Conservation (phyloP, 768 basidiomycete genomes). For the Phylloporus arenicola region DNA sequence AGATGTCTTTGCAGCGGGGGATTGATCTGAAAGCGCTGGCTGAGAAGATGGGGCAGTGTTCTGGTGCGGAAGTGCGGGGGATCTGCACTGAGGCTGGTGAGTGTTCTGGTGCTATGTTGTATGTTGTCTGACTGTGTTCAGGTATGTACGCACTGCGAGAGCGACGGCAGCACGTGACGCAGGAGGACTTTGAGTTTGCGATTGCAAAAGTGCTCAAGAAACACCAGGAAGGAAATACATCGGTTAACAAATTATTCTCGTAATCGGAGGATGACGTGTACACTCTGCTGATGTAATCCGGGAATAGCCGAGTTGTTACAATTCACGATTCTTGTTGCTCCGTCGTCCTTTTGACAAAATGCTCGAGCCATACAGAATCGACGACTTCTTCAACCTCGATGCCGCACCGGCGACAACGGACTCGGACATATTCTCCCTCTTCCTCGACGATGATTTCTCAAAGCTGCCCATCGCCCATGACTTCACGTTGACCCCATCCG, state of each 20-base stretch:
- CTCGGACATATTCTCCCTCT: constrained; percentile 38
- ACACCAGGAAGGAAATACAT: constrained; percentile 92
- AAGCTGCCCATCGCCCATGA: constrained; percentile 27
- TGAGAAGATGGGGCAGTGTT: constrained; percentile 99
- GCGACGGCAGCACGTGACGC: constrained; percentile 93
- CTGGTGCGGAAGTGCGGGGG: constrained; percentile 94
- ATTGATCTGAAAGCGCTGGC: constrained; percentile 95
- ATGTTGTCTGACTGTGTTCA: constrained; percentile 20
- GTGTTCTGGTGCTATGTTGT: constrained; percentile 10
- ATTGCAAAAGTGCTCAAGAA: constrained; percentile 97
- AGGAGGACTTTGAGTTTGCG: constrained; percentile 98
- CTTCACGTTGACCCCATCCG: constrained; percentile 21
- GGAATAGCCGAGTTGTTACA: constrained; percentile 4
- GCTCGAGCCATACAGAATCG: constrained; percentile 33
- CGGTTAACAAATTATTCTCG: constrained; percentile 91
- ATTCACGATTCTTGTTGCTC: not conserved
- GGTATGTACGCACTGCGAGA: constrained; percentile 98
- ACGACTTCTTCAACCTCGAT: constrained; percentile 66
- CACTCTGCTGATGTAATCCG: constrained; percentile 12
- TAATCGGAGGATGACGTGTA: constrained; percentile 38
- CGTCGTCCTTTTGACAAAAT: constrained; percentile 1
- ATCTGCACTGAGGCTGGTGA: constrained; percentile 95
- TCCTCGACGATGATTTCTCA: constrained; percentile 40
- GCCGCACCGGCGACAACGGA: constrained; percentile 33
- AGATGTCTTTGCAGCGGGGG: constrained; percentile 98